Percentiles rank a stretch among this genome's conserved stretches.
phyloP scores from a whole-genome alignment of 2,329 filamentous ascomycete genomes.

The Paraphoma chrysanthemicola region DNA sequence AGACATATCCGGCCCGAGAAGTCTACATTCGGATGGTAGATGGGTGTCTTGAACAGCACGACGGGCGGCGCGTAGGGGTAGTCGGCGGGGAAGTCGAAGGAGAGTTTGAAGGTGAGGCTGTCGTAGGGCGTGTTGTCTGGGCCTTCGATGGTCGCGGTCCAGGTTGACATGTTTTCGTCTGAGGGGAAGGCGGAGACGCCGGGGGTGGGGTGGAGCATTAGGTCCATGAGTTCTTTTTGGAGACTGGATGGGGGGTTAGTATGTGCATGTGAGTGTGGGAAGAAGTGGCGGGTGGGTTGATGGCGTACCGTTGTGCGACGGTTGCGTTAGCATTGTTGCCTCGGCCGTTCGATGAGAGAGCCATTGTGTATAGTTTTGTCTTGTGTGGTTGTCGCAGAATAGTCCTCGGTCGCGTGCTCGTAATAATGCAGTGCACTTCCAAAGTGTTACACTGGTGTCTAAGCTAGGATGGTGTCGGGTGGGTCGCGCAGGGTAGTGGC shows the following conservation, averaged over 20 bases:
- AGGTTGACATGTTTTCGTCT: slow-evolving; percentile 82
- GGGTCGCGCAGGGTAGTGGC: neutral
- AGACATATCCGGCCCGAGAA: slow-evolving; percentile 96
- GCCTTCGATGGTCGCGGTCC: slow-evolving; percentile 93
- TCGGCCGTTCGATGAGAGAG: slow-evolving; percentile 25
- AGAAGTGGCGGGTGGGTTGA: slow-evolving; percentile 46
- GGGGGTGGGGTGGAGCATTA: slow-evolving; percentile 94
- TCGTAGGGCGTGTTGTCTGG: slow-evolving; percentile 92
- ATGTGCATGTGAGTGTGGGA: neutral
- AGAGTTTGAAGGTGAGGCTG: slow-evolving; percentile 87
- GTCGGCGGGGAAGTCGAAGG: slow-evolving; percentile 86
- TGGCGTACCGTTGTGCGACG: slow-evolving; percentile 55
- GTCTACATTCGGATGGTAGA: slow-evolving; percentile 99
- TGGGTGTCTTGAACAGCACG: slow-evolving; percentile 96
- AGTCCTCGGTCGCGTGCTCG: neutral
- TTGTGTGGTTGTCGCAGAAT: neutral
- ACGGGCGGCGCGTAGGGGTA: slow-evolving; percentile 92
- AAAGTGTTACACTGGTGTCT: neutral
- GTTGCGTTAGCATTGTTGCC: slow-evolving; percentile 49
- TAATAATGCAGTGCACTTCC: neutral
- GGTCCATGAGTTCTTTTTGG: slow-evolving; percentile 96
- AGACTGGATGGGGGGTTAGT: slow-evolving; percentile 64
- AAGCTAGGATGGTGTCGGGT: neutral
- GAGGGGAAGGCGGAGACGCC: slow-evolving; percentile 95
- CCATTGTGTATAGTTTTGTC: slow-evolving; percentile 22